phyloP scores from a whole-genome alignment of 2,329 filamentous ascomycete species.

The Ceratocystis destructans region DNA sequence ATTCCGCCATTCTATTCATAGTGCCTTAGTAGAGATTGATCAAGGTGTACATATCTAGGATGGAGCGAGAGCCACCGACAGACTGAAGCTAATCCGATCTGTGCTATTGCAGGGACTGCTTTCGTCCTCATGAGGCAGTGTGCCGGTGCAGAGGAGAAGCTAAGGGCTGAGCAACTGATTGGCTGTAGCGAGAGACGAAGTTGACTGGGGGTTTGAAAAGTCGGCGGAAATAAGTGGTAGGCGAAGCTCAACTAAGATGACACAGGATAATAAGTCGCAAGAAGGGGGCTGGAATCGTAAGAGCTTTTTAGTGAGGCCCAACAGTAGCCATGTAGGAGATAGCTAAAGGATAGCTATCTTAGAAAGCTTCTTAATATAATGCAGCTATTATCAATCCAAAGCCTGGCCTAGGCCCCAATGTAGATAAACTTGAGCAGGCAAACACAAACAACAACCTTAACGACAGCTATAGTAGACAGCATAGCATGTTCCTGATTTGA shows the following conservation, averaged over 20 bases:
- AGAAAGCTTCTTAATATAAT: no score
- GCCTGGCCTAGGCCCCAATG: no score
- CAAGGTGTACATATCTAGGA: not conserved
- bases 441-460: no score
- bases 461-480: not conserved
- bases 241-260: not conserved
- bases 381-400: not conserved
- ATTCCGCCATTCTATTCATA: constrained; percentile 2
- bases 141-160: not conserved
- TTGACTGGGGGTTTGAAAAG: not conserved
- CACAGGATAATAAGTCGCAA: not conserved
- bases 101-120: no score
- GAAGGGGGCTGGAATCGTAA: not conserved
- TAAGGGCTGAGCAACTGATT: not conserved
- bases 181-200: not conserved
- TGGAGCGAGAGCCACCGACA: not conserved
- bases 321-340: not conserved
- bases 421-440: no score
- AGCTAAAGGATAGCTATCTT: not conserved
- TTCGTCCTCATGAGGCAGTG: not conserved
- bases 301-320: not conserved
- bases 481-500: not conserved
- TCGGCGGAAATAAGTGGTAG: not conserved
- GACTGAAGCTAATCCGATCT: no score
- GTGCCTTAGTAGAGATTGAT: not conserved